These are phyloP conservation scores for Xenosphaeropsis pyriputrescens DNA, from an alignment of 2,329 filamentous ascomycete genomes.

Conservation along the genomic window DNA sequence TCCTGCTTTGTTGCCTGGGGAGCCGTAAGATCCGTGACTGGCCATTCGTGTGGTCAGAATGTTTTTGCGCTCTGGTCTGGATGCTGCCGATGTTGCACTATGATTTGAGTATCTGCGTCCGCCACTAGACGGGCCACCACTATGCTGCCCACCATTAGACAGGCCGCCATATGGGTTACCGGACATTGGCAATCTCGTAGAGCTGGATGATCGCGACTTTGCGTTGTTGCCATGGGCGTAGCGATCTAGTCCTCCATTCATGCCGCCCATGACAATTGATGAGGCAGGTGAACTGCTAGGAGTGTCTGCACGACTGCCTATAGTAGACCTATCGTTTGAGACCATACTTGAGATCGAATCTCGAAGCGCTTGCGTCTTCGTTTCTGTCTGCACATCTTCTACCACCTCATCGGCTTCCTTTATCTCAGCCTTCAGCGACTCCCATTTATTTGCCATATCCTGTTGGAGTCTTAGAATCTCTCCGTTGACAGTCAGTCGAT, in stretches of 20 bases:
- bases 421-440: constrained; percentile 61
- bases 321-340: constrained; percentile 27
- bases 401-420: constrained; percentile 60
- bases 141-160: not conserved
- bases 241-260: constrained; percentile 22
- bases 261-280: constrained; percentile 40
- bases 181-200: constrained; percentile 26
- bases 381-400: constrained; percentile 54
- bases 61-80: constrained; percentile 22
- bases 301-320: constrained; percentile 27
- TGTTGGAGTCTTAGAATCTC: constrained; percentile 78
- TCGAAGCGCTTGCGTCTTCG: constrained; percentile 59
- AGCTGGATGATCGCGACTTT: constrained; percentile 13
- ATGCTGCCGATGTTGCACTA: constrained; percentile 14
- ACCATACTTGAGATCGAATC: constrained; percentile 90
- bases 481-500: constrained; percentile 91
- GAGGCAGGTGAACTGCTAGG: constrained; percentile 50
- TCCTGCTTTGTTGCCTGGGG: constrained; percentile 28
- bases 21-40: constrained; percentile 27
- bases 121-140: too few relatives aligned
- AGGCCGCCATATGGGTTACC: constrained; percentile 24
- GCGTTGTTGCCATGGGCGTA: constrained; percentile 16
- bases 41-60: constrained; percentile 16
- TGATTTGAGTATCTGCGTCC: too few relatives aligned
- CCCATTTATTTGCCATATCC: constrained; percentile 76